phyloP scores from a whole-genome alignment of 805 yeast genomes.

The Pichia membranifaciens region DNA sequence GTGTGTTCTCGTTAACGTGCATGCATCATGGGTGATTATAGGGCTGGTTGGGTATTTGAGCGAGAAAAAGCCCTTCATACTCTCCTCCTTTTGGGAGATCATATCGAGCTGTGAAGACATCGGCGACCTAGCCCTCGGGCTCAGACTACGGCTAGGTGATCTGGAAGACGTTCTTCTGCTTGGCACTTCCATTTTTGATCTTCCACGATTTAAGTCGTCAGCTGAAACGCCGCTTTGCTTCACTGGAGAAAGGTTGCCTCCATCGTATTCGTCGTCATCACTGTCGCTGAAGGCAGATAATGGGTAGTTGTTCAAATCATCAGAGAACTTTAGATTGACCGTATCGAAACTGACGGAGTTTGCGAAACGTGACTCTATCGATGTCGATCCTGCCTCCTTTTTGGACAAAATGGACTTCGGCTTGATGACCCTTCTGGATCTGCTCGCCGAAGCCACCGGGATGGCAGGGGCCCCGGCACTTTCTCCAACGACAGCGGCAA shows the following conservation, averaged over 20 bases:
- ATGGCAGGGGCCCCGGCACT: no score
- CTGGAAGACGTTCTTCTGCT: conserved; percentile 2
- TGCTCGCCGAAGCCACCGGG: not conserved
- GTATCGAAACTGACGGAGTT: conserved; percentile 48
- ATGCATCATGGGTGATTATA: conserved; percentile 35
- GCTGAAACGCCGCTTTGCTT: not conserved
- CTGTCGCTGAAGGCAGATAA: conserved; percentile 16
- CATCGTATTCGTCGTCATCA: conserved; percentile 14
- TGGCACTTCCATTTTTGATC: not conserved
- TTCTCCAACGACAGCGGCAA: no score
- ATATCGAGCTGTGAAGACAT: conserved; percentile 3
- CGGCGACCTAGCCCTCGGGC: conserved; percentile 16
- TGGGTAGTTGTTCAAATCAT: conserved; percentile 16
- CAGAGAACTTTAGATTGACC: conserved; percentile 35
- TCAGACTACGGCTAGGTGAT: conserved; percentile 17
- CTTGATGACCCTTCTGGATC: not conserved
- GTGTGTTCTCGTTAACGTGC: conserved; percentile 44
- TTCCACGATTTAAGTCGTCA: not conserved
- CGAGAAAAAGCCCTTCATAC: conserved; percentile 3
- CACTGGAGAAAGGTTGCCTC: conserved; percentile 2
- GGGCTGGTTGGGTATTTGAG: conserved; percentile 32
- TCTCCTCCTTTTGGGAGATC: conserved; percentile 2
- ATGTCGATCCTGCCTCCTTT: conserved; percentile 1
- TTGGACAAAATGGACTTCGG: conserved; percentile 14
- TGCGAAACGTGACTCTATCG: conserved; percentile 9